Evolutionary conservation across 257 asterid species (phyloP).

Genomic region (Oldenlandia corymbosa): DNA sequence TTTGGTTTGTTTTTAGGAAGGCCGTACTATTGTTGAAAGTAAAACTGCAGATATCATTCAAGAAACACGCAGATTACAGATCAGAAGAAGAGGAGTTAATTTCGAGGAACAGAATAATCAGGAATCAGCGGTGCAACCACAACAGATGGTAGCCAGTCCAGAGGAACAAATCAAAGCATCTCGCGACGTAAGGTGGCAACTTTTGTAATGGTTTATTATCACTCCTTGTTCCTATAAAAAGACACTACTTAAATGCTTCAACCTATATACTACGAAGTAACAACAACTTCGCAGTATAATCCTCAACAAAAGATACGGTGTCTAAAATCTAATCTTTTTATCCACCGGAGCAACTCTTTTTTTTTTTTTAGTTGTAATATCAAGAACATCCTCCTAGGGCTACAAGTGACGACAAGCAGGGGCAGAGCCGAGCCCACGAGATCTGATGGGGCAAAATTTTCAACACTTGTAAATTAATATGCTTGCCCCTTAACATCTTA

Average conservation of each 20-base stretch:
- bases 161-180: constrained; percentile 90
- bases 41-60: constrained; percentile 55
- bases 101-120: constrained; percentile 29
- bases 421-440: too few species aligned
- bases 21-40: constrained; percentile 56
- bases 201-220: constrained; percentile 22
- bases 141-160: constrained; percentile 40
- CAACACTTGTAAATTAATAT: too few species aligned
- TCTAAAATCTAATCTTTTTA: background rate
- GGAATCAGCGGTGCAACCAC: constrained; percentile 24
- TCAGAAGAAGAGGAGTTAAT: constrained; percentile 39
- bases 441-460: too few species aligned
- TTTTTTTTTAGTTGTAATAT: background rate
- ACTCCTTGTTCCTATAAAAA: constrained; percentile 6
- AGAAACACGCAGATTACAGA: constrained; percentile 59
- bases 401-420: background rate
- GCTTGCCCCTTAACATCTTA: too few species aligned
- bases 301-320: background rate
- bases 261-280: too few species aligned
- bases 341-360: background rate
- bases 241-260: background rate
- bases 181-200: constrained; percentile 93
- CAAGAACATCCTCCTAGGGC: background rate
- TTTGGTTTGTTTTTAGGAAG: constrained; percentile 37
- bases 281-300: too few species aligned